A percentile compares a stretch with the other conserved stretches of the same genome.
phyloP scores from a whole-genome alignment of 768 basidiomycete species.

The Pleurotus pulmonarius region DNA sequence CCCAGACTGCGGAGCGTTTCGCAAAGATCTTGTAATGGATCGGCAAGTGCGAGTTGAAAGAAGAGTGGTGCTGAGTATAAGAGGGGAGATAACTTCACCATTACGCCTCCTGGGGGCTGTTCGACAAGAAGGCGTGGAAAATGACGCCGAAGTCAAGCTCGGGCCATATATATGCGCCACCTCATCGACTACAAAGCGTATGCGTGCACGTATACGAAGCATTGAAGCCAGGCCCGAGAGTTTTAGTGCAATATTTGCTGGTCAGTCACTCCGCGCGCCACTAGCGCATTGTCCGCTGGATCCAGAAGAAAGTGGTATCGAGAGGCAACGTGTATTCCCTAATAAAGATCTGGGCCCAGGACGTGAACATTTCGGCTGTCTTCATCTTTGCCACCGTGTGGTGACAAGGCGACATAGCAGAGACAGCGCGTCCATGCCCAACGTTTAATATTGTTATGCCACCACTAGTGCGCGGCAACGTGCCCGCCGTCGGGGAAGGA shows the following conservation, averaged over 20 bases:
- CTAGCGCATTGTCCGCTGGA: background rate
- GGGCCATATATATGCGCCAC: slow-evolving; percentile 1
- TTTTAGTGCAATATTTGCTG: background rate
- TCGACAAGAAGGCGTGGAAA: background rate
- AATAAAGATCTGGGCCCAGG: background rate
- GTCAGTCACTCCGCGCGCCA: background rate
- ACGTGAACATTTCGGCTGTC: slow-evolving; percentile 8
- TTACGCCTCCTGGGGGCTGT: background rate
- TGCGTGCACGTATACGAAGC: too few relatives aligned
- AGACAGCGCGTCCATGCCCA: too few relatives aligned
- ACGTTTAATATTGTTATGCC: too few relatives aligned
- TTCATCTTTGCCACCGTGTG: background rate
- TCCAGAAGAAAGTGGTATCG: background rate
- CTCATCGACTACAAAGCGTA: background rate
- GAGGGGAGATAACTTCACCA: slow-evolving; percentile 6
- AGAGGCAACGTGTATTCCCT: background rate
- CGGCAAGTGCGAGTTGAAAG: slow-evolving; percentile 24
- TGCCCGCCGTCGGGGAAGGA: too few relatives aligned
- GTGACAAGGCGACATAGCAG: background rate
- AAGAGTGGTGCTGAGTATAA: slow-evolving; percentile 16
- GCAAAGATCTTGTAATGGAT: slow-evolving; percentile 25
- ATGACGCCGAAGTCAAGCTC: background rate
- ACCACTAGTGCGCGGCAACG: too few relatives aligned
- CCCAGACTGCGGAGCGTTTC: slow-evolving; percentile 33
- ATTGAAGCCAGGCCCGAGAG: background rate